Conservation (phyloP, 148 eudicot genomes). For the Amaranthus hypochondriacus region DNA sequence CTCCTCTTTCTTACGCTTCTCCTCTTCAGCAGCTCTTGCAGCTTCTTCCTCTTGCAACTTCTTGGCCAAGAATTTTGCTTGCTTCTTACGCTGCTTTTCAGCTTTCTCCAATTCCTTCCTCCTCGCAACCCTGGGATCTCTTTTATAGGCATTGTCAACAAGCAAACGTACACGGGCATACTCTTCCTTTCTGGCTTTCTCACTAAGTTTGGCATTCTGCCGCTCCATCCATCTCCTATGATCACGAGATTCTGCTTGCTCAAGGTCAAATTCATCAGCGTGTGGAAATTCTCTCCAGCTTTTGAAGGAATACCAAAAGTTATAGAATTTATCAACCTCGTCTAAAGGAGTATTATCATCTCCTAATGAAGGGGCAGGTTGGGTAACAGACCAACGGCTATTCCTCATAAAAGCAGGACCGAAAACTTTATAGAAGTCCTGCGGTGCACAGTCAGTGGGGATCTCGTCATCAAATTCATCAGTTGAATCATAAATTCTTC, state of each 20-base stretch:
- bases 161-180: constrained; percentile 63
- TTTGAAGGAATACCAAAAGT: constrained; percentile 84
- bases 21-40: constrained; percentile 69
- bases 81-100: constrained; percentile 75
- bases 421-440: constrained; percentile 83
- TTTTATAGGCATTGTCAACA: constrained; percentile 81
- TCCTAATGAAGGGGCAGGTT: constrained; percentile 71
- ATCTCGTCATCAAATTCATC: constrained; percentile 98
- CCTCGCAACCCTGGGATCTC: constrained; percentile 75
- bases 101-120: constrained; percentile 75
- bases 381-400: constrained; percentile 83
- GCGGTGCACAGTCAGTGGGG: constrained; percentile 86
- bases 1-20: constrained; percentile 62
- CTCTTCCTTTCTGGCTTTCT: constrained; percentile 95
- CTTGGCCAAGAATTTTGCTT: constrained; percentile 72
- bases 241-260: constrained; percentile 96
- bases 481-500: constrained; percentile 89
- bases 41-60: constrained; percentile 89
- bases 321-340: constrained; percentile 79
- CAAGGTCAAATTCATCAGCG: constrained; percentile 86
- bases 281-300: constrained; percentile 98
- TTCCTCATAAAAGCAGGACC: constrained; percentile 94
- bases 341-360: constrained; percentile 60
- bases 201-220: constrained; percentile 89
- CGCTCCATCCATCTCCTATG: constrained; percentile 99